Conservation (phyloP, 2,329 filamentous ascomycete genomes). For the Colletotrichum simmondsii region DNA sequence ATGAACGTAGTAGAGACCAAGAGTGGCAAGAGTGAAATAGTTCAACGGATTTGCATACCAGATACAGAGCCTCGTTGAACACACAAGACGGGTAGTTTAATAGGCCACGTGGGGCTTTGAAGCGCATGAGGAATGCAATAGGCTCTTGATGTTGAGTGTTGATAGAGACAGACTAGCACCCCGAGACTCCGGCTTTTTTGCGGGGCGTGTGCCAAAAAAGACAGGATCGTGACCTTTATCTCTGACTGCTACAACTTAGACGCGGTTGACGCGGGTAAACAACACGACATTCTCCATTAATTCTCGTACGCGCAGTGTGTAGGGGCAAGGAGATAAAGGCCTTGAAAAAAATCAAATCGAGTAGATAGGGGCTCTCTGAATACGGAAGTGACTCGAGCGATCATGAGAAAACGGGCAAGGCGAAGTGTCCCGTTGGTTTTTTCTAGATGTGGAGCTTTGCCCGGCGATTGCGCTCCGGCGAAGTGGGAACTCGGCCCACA, state of each 20-base stretch:
- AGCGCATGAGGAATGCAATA: no score
- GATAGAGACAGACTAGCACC: not conserved
- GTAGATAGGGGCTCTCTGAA: not conserved
- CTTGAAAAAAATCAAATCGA: no score
- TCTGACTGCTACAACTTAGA: not conserved
- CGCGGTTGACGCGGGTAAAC: not conserved
- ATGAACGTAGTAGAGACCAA: no score
- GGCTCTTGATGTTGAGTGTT: no score
- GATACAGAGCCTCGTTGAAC: no score
- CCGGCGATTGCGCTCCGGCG: slow-evolving; percentile 5
- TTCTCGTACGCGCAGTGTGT: not conserved
- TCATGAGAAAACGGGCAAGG: not conserved
- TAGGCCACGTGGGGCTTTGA: no score
- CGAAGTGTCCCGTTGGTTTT: not conserved
- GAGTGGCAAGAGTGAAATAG: no score
- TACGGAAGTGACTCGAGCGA: not conserved
- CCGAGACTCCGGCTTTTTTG: not conserved
- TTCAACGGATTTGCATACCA: no score
- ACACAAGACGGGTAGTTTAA: no score
- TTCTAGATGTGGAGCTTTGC: not conserved
- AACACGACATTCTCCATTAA: not conserved
- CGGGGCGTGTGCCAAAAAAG: not conserved
- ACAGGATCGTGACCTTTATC: not conserved
- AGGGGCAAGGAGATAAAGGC: not conserved
- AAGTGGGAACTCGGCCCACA: slow-evolving; percentile 5